Base-by-base conservation (phyloP, 2,329 filamentous ascomycete genomes). In the Colletotrichum lentis region DNA sequence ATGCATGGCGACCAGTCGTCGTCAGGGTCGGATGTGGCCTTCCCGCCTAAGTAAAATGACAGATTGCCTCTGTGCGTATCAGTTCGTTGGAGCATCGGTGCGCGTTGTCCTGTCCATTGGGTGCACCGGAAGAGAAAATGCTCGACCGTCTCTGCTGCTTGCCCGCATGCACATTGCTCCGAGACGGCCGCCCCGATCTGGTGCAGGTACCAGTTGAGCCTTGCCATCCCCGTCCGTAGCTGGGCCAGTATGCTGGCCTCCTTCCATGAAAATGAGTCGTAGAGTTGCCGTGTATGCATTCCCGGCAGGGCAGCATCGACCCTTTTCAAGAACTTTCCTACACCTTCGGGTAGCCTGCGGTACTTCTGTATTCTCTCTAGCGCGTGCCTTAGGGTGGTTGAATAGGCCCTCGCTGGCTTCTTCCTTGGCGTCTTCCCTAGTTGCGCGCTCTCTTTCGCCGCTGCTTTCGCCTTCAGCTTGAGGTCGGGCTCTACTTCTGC, bases 171-270 rank as follows among this genome's bases (percentile, higher is more conserved):
- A 52, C 58, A 71, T 63, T 67, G 44, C 43, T 55, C 59, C 54
- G 39, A 66, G 43, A 46, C 47, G 52, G 47, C 31, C 20, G 46
- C 70, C 54, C 56, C 57, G n/a, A 70, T 70, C 31, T 63, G 54
- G 58, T 58, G 54, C 22, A 71, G 70, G 50, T 47, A 72, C 18
- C 54, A 62, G 27, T 72, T 73, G 16, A 73, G 59, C 60, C 71
- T 66, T 4, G 59, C 57, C 49, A 73, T 52, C 6, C 49, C 49
- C 5, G 24, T 52, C 27, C 27, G 27, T 3, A 53, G 18, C 16
- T 53, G 18, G 27, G 50, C 50, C 8, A 53, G 31, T 2, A 37
- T 37, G 27, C 64, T 72, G 14, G 70, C 69, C 53, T 74, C 71
- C 37, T 64, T 72, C 62, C 50, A 69, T 20, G 63, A 64, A 50